Conservation (phyloP, 768 basidiomycete genomes). For the Boletellus sp. region DNA sequence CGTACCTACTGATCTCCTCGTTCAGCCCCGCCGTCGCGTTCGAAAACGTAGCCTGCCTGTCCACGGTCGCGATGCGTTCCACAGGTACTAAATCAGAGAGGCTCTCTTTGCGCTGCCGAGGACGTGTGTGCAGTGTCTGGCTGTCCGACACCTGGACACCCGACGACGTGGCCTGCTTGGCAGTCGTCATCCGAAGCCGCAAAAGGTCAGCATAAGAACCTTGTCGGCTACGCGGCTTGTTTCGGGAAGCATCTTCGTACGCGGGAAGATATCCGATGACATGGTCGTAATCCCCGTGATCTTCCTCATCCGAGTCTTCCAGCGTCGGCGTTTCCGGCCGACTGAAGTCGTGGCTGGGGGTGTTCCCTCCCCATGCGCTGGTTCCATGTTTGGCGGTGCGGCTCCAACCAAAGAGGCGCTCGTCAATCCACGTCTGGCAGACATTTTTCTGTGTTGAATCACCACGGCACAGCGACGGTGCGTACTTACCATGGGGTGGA, state of each 20-base stretch:
- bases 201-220: slow-evolving; percentile 83
- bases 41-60: slow-evolving; percentile 54
- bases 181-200: slow-evolving; percentile 46
- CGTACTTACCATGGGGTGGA: slow-evolving; percentile 75
- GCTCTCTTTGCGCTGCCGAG: slow-evolving; percentile 56
- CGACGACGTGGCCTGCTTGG: slow-evolving; percentile 13
- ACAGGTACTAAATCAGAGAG: slow-evolving; percentile 65
- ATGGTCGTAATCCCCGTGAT: slow-evolving; percentile 88
- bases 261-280: slow-evolving; percentile 64
- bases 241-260: slow-evolving; percentile 42
- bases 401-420: slow-evolving; percentile 91
- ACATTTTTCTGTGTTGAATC: slow-evolving; percentile 1
- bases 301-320: slow-evolving; percentile 81
- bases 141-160: slow-evolving; percentile 27
- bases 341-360: slow-evolving; percentile 55
- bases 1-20: slow-evolving; percentile 48
- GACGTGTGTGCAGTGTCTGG: slow-evolving; percentile 46
- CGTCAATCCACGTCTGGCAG: slow-evolving; percentile 79
- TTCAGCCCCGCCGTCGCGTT: slow-evolving; percentile 68
- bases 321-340: slow-evolving; percentile 71
- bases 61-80: slow-evolving; percentile 56
- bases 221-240: slow-evolving; percentile 56
- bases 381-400: slow-evolving; percentile 74
- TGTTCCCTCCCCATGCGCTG: slow-evolving; percentile 74
- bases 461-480: slow-evolving; percentile 5